Evolutionary conservation across 352 stramenopile genomes (phyloP), one percentile per base, ranked within the genome.

Genomic region (Phytophthora pseudosyringae): DNA sequence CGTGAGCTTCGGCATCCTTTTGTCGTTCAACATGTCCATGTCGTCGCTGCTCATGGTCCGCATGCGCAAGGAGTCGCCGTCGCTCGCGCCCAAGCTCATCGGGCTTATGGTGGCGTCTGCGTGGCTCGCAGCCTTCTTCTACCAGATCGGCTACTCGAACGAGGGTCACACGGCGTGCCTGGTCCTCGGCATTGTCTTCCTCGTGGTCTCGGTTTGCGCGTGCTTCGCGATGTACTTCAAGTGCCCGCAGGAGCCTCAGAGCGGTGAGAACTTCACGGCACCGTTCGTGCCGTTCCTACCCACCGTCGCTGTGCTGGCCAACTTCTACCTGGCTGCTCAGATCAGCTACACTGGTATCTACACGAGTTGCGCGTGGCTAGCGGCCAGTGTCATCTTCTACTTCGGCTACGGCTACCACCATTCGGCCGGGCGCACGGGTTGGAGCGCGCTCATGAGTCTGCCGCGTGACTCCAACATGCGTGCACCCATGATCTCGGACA

Each of bases 21-120:
- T 97, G 21, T 93, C 86, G 29, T 97, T 97, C 71, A 91, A 90
- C 62, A 84, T 96, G 61, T 81, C 89, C 12, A 96, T 93, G 57
- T 64, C 72, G 18, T 78, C 86, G 38, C 72, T 96, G 5, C 59
- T 97, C 6, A 81, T 95, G 51, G 59, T 92, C 10, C 86, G 88
- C 33, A 88, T 75, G 45, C 73, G 74, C 33, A 81, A 89, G 41
- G 66, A 80, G 5, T 89, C 83, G 11, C 78, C 86, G 4, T 45
- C 32, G 8, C 59, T 79, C 13, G 74, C 73, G 0, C 70, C 77
- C 4, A 79, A 73, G 47, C 68, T 88, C 44, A 88, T 83, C 15
- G 66, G 45, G 25, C 44, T 53, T 28, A 68, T 88, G 29, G 76
- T 91, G 3, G 55, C 46, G 6, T 70, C 52, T 28, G 64, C 72